phyloP scores from a whole-genome alignment of 768 basidiomycete genomes.

The Tulasnella calospora region DNA sequence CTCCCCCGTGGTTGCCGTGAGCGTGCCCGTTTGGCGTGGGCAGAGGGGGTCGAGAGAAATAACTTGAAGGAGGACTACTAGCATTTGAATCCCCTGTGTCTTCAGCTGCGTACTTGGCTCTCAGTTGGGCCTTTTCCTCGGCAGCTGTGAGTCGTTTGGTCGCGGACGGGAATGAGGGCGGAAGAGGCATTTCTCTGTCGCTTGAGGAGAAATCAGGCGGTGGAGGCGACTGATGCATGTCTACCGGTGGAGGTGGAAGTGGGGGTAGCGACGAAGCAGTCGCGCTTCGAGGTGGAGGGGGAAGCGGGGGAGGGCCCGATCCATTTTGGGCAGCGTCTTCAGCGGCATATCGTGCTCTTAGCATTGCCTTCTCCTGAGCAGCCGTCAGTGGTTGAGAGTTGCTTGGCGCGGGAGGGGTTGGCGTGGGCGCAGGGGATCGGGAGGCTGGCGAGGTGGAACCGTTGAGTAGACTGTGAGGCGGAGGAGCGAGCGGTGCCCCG shows the following conservation, averaged over 20 bases:
- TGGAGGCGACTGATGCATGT: background rate
- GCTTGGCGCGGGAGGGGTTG: constrained; percentile 30
- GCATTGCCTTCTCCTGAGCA: constrained; percentile 63
- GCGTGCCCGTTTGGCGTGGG: background rate
- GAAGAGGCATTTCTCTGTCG: background rate
- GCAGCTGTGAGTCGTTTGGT: background rate
- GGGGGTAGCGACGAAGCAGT: background rate
- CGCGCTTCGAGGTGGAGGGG: background rate
- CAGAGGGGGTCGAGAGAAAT: background rate
- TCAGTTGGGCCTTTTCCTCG: constrained; percentile 24
- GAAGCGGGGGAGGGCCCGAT: background rate
- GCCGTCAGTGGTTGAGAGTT: constrained; percentile 50
- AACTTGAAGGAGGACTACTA: background rate
- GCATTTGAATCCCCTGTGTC: background rate
- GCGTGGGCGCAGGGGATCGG: constrained; percentile 30
- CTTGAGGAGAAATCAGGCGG: background rate
- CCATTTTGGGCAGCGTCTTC: constrained; percentile 40
- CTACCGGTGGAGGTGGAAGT: background rate
- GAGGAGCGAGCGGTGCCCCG: constrained; percentile 5
- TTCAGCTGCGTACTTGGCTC: constrained; percentile 18
- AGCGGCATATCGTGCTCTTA: constrained; percentile 59
- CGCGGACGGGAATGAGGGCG: background rate
- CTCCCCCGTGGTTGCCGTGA: background rate
- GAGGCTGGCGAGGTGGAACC: constrained; percentile 34
- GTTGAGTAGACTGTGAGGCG: background rate